These are phyloP conservation scores for Talaromyces verruculosus DNA, from an alignment of 2,329 filamentous ascomycete species.

Conservation along the genomic window DNA sequence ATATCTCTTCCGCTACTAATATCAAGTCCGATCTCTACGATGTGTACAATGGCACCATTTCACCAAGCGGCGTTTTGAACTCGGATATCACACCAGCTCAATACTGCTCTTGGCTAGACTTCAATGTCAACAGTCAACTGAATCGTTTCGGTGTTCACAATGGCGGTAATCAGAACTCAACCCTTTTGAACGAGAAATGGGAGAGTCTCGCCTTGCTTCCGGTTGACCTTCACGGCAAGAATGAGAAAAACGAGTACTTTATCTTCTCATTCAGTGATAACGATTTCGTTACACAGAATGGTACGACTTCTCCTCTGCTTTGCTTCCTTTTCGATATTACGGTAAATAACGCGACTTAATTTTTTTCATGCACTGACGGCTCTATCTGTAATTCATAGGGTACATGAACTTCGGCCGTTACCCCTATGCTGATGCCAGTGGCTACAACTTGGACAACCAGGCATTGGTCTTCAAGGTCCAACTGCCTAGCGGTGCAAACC, in stretches of 20 bases:
- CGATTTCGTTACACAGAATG: slow-evolving; percentile 73
- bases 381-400: slow-evolving; percentile 36
- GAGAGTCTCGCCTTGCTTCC: slow-evolving; percentile 66
- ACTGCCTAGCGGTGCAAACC: slow-evolving; percentile 22
- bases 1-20: slow-evolving; percentile 62
- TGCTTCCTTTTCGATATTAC: not conserved
- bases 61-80: slow-evolving; percentile 55
- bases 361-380: not conserved
- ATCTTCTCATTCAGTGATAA: slow-evolving; percentile 69
- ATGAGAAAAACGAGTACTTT: slow-evolving; percentile 61
- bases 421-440: slow-evolving; percentile 57
- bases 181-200: slow-evolving; percentile 74
- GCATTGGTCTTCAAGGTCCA: slow-evolving; percentile 57
- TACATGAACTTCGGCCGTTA: slow-evolving; percentile 59
- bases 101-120: slow-evolving; percentile 68
- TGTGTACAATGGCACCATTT: slow-evolving; percentile 45
- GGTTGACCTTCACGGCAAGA: slow-evolving; percentile 47
- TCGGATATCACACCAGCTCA: slow-evolving; percentile 56
- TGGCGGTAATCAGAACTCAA: slow-evolving; percentile 59
- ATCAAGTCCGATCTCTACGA: slow-evolving; percentile 52
- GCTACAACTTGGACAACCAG: slow-evolving; percentile 62
- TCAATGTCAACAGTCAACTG: slow-evolving; percentile 65
- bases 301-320: slow-evolving; percentile 34
- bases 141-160: slow-evolving; percentile 67
- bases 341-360: not conserved